Percentiles rank a stretch among this genome's conserved stretches.
phyloP scores from a whole-genome alignment of 2,329 filamentous ascomycete genomes.

The Eutypa lata region DNA sequence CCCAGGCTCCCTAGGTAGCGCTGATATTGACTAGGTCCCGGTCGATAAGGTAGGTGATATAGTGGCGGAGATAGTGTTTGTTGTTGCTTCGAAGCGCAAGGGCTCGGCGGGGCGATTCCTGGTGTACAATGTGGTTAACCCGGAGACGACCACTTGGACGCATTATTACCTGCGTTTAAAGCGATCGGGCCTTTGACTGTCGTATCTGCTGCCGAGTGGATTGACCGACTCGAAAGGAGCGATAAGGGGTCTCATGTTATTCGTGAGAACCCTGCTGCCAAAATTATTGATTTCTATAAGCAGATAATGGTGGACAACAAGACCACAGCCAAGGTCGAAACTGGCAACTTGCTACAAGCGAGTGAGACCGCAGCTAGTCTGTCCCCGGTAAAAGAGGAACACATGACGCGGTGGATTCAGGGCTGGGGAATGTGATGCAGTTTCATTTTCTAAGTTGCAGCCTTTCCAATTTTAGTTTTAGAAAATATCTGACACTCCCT shows the following conservation, averaged over 20 bases:
- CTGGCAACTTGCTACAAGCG: not conserved
- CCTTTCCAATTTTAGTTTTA: too few relatives aligned
- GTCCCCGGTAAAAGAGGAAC: not conserved
- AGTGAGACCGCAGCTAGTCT: not conserved
- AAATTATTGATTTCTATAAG: not conserved
- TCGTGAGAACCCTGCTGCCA: not conserved
- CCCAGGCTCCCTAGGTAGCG: constrained; percentile 40
- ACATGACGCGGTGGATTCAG: not conserved
- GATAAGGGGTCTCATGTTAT: not conserved
- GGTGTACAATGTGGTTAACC: not conserved
- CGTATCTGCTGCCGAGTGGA: not conserved
- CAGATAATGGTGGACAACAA: not conserved
- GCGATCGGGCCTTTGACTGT: not conserved
- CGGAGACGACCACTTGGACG: not conserved
- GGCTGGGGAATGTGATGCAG: not conserved
- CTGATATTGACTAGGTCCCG: constrained; percentile 53
- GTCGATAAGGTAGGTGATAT: constrained; percentile 44
- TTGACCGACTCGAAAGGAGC: not conserved
- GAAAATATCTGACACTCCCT: too few relatives aligned
- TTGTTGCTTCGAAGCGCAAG: not conserved
- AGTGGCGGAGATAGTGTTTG: constrained; percentile 40
- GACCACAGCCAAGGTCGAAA: not conserved
- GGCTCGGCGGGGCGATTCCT: not conserved
- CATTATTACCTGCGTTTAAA: not conserved
- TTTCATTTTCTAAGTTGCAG: too few relatives aligned